Base-by-base conservation (phyloP, 495 filamentous ascomycete species). In the Neurospora tetrasperma region DNA sequence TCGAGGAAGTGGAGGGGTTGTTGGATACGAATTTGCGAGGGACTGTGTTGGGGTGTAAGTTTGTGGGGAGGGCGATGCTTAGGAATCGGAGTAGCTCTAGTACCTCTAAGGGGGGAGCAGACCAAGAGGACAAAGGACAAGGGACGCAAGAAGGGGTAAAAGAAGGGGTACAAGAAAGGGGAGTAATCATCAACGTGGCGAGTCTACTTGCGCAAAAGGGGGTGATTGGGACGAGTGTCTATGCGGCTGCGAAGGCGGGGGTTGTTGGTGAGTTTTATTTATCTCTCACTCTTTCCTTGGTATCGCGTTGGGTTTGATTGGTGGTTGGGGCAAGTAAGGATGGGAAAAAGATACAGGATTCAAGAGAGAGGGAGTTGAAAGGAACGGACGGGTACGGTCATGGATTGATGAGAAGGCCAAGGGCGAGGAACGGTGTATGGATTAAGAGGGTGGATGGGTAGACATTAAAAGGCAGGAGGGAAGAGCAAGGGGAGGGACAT, bases 161-260 rank as follows among this genome's bases (percentile, higher is more conserved):
- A 42, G 39, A 71, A 10, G 14, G 69, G 42, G 41, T 66, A 48
- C 5, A 39, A 91, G 88, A 75, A 16, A 0, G 54, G 3, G 54
- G 54, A 0, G 54, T 66, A 1, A 94, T 97, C 68, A 91, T 97
- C 79, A 97, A 96, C 74, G 80, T 97, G 31, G 88, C 93, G 5
- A 93, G 90, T 27, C 80, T 96, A 27, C 83, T 96, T 16, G 93
- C 88, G 0, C 69, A 87, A 2, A 89, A 89, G 71, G 89, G 86
- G 0, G 89, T 88, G 4, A 80, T 78, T 1, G 93, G 93, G 0
- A 88, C 91, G 11, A 85, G 90, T 5, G 86, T 89, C 2, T 97
- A 96, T 78, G 89, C 91, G 7, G 93, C 93, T 1, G 89, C 89
- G 42, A 97, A 96, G 79, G 92, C 93, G 2, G 93, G 93, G 1